Evolutionary conservation across 495 filamentous ascomycete genomes (phyloP).

Genomic region (Immersiella caudata): DNA sequence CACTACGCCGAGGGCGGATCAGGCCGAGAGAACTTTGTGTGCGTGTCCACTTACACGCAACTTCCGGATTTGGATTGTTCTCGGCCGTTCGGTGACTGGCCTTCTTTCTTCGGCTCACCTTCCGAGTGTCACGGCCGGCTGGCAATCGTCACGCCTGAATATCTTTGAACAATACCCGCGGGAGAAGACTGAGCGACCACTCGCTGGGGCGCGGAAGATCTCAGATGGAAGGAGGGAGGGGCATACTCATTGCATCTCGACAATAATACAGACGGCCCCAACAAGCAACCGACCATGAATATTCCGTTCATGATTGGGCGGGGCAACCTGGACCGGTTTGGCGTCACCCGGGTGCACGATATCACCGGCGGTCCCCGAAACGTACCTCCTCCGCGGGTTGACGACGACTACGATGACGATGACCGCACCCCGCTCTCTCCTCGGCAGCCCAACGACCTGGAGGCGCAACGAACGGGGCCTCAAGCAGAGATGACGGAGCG

Average conservation of each 20-base stretch:
- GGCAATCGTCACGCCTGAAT: not conserved
- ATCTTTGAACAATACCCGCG: not conserved
- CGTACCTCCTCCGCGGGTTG: not conserved
- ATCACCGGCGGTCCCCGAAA: not conserved
- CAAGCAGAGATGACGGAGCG: slow-evolving; percentile 38
- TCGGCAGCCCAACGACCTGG: slow-evolving; percentile 24
- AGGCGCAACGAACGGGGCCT: slow-evolving; percentile 24
- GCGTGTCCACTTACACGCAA: not conserved
- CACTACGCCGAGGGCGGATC: not conserved
- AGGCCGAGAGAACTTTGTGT: not conserved
- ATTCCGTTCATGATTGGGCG: slow-evolving; percentile 24
- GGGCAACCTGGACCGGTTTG: slow-evolving; percentile 36
- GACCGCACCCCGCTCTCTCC: slow-evolving; percentile 34
- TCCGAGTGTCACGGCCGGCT: not conserved
- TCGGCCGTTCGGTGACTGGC: not conserved
- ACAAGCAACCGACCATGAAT: slow-evolving; percentile 15
- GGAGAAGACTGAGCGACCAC: not conserved
- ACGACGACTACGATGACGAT: slow-evolving; percentile 25
- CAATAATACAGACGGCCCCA: not conserved
- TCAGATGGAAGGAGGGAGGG: not conserved
- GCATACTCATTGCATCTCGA: not conserved
- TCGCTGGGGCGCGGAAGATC: not conserved
- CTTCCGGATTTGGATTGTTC: not conserved
- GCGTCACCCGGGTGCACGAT: slow-evolving; percentile 27
- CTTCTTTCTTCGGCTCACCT: not conserved